Evolutionary conservation across 192 early-diverging fungal species (phyloP), one percentile per base, ranked within the genome.

Genomic region (Backusella macrospora): DNA sequence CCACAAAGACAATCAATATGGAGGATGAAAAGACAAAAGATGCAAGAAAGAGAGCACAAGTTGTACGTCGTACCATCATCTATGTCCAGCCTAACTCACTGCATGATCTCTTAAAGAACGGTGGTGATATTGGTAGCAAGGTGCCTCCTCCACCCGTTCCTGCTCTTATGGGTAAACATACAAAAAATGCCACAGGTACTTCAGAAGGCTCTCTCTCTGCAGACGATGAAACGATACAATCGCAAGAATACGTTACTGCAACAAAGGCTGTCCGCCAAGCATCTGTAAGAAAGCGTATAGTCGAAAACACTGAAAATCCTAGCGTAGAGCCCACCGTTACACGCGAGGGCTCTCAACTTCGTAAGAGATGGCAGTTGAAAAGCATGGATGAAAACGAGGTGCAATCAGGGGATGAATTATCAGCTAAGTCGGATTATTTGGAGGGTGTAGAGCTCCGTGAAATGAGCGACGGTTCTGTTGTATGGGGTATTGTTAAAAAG

Each of bases 361-460:
- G 67, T 45, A 68, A 45, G 16, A 23, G 42, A 26, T 47, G 42
- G 23, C 67, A 68, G 26, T 34, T 68, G 21, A 47, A 47, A 26
- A 68, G 45, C 45, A 45, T 68, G 21, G 15, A 68, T 13, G 67
- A 47, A 47, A 68, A 37, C 15, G 45, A 68, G 6, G n/a, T 46
- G 14, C 8, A 15, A 65, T 9, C 23, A 40, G 29, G 29, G 21
- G 23, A 59, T 26, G 52, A 59, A 59, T 1, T 34, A 34, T 23
- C 52, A 59, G 38, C n/a, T 3, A 40, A 26, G 9, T 21, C 46
- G 8, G 39, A 71, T 49, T 66, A 47, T n/a, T 23, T 80, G 16
- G 71, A 76, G 44, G 79, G 79, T 5, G 47, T 80, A 43, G 79
- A 80, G 65, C 49, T 80, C 18, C 79, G 79, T 16, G 79, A 80